Evolutionary conservation across 129 eudicot species (phyloP).

Genomic region (Artemisia tridentata): DNA sequence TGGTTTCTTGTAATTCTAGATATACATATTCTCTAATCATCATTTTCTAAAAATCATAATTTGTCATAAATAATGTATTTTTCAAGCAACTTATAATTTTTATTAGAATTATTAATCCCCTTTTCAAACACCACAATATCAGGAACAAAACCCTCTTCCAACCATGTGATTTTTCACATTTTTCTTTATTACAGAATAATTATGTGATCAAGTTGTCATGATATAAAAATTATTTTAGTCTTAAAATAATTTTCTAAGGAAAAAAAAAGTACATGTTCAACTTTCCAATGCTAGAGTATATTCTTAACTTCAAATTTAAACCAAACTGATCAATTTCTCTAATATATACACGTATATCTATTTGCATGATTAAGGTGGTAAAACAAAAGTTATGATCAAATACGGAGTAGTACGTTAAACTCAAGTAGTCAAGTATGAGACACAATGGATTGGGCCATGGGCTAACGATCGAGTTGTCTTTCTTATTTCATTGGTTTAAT

Average conservation of each 20-base stretch:
- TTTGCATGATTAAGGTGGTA: background rate
- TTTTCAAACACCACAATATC: conserved; percentile 29
- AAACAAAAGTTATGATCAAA: background rate
- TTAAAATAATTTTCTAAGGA: background rate
- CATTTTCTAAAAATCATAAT: conserved; percentile 7
- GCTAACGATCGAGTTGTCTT: no score
- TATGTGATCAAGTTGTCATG: conserved; percentile 30
- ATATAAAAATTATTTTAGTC: background rate
- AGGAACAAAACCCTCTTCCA: conserved; percentile 25
- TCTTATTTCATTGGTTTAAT: no score
- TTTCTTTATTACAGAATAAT: conserved; percentile 16
- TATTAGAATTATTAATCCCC: background rate
- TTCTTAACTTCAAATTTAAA: background rate
- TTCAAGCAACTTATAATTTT: conserved; percentile 25
- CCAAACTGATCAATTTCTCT: background rate
- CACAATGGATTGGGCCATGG: no score
- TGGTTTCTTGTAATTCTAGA: conserved; percentile 31
- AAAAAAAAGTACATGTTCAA: background rate
- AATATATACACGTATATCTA: background rate
- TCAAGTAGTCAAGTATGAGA: no score
- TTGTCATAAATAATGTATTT: conserved; percentile 7
- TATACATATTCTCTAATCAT: conserved; percentile 24
- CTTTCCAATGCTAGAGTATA: background rate
- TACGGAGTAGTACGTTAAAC: no score
- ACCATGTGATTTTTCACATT: conserved; percentile 32